Evolutionary conservation across 2,329 filamentous ascomycete species (phyloP), one percentile per base, ranked within the genome.

Genomic region (Penicillium sp.): DNA sequence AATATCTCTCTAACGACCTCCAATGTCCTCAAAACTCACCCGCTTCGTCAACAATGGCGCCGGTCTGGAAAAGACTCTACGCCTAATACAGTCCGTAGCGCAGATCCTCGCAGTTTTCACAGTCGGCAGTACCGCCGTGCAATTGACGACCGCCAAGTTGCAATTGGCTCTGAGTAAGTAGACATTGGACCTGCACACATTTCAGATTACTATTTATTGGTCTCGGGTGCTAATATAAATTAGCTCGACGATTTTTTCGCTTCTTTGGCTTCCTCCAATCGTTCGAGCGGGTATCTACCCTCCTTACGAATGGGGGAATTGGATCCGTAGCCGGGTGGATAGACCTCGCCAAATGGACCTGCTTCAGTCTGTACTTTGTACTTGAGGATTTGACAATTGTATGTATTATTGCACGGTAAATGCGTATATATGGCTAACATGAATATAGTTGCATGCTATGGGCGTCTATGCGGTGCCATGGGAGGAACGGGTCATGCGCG

Each of bases 201-300:
- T 33, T 8, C 11, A 35, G n/a, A 26, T n/a, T 26, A 26, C 10
- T 16, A 9, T 42, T 11, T 13, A 22, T 14, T 22, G 35, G n/a
- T 19, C 6, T 6, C 4, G 6, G 11, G 19, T 42, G 29, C 43
- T 54, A 29, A 58, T 21, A 4, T 33, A 33, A 9, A 27, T 43
- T 44, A 81, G 80, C 75, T 29, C 81, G 89, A 37, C 83, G 88
- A 22, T 86, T 84, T 72, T 81, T 91, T 68, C 85, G 89, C 13
- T 76, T 89, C 56, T 88, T 90, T 70, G 86, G 87, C 65, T 90
- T 88, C 69, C 73, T 89, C 52, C 84, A 86, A 46, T 81, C 79
- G 49, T 87, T 90, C 63, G 69, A 77, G 24, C 69, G 75, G 2
- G 83, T 85, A 1, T 81, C 79, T 67, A 67, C 69, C 3, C 29